Base-by-base conservation (phyloP, 306 rosid genomes). In the Echinosophora koreensis region DNA sequence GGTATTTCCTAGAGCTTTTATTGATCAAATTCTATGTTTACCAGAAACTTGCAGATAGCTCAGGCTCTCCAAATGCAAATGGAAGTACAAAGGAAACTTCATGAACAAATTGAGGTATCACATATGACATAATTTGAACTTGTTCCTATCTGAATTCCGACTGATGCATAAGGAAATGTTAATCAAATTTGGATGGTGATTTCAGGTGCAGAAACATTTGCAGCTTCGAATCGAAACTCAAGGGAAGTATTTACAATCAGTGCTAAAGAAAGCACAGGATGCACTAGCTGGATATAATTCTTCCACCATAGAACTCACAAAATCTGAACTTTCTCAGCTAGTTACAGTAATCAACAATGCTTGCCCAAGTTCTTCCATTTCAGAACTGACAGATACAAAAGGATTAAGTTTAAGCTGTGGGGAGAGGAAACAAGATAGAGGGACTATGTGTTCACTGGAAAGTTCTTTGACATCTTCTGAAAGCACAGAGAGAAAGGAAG, bases 151-250 rank as follows among this genome's bases (percentile, higher is more conserved):
- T 8, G 18, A 42, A 64, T 41, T 77, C 3, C 8, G 27, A 12
- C 5, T 76, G 66, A 79, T 64, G 67, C 28, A 76, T 27, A 69
- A 71, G 18, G 2, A 22, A 49, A 65, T 32, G 65, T 39, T 74
- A 49, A 71, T 55, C 4, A 66, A 46, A 52, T 15, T 81, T 66
- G 67, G 55, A 61, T 47, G 55, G 1, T 47, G 34, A 42, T 76
- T 80, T 69, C 87, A 91, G 98, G 98, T 96, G 57, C 97, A 93
- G 78, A 91, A 90, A 51, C 98, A 87, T 86, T 86, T 96, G 78
- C 96, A 96, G 83, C 84, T 91, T 67, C 69, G 94, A 75, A 96
- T 96, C 2, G 98, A 96, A 89, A 97, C 99, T 42, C 98, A 96
- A 84, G 98, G 97, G 71, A 91, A 88, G 80, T 96, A 96, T 65